These are phyloP conservation scores for Suaeda aralocaspica DNA, from an alignment of 148 eudicot genomes.

Conservation along the genomic window DNA sequence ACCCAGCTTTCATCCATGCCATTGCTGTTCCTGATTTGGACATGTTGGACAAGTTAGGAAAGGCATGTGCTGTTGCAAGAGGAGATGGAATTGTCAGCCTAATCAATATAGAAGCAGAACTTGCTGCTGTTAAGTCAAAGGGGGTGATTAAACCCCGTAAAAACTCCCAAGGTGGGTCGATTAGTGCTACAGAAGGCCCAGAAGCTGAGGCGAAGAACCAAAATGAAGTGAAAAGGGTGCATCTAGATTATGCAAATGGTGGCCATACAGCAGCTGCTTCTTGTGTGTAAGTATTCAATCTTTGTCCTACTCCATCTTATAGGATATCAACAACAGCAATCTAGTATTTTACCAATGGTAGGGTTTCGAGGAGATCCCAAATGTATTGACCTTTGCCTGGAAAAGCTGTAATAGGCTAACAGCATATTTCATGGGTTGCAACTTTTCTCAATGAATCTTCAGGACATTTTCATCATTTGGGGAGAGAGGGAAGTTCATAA, in stretches of 20 bases:
- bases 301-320: conserved; percentile 7
- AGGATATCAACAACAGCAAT: not conserved
- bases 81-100: conserved; percentile 92
- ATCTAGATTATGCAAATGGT: conserved; percentile 65
- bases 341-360: not conserved
- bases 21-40: conserved; percentile 81
- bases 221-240: conserved; percentile 45
- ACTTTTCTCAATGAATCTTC: conserved; percentile 11
- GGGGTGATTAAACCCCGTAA: conserved; percentile 32
- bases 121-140: conserved; percentile 46
- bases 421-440: conserved; percentile 6
- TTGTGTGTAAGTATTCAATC: conserved; percentile 67
- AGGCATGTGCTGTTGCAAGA: conserved; percentile 78
- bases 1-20: conserved; percentile 93
- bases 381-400: not conserved
- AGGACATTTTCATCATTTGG: conserved; percentile 93
- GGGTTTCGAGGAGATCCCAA: not conserved
- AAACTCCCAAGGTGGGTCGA: conserved; percentile 32
- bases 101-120: conserved; percentile 69
- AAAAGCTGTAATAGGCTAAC: not conserved
- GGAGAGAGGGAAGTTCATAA: conserved; percentile 76
- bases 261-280: conserved; percentile 89
- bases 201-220: conserved; percentile 31
- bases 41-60: conserved; percentile 64
- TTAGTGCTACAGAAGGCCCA: conserved; percentile 30